A percentile compares a stretch with the other conserved stretches of the same genome.
phyloP scores from a whole-genome alignment of 805 yeast species.

The Ogataea naganishii region DNA sequence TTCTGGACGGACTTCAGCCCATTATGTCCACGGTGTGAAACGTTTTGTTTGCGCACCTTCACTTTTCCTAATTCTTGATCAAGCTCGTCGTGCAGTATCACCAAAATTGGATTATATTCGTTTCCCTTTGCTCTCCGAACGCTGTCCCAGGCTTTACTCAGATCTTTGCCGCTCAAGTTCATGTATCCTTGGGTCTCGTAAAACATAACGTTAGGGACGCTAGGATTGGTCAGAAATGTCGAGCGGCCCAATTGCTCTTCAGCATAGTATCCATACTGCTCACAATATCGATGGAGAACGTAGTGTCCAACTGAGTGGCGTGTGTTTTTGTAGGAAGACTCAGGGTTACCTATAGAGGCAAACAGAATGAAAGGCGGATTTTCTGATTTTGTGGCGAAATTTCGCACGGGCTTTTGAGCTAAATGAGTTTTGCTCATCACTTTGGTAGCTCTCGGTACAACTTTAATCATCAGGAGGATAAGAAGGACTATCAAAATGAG shows the following conservation, averaged over 20 bases:
- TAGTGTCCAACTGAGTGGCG: slow-evolving; percentile 76
- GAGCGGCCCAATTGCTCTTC: slow-evolving; percentile 13
- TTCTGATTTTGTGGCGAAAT: too few species aligned
- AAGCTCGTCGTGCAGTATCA: slow-evolving; percentile 76
- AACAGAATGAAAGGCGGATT: slow-evolving; percentile 21
- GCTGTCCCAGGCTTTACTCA: slow-evolving; percentile 39
- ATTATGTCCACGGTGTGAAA: slow-evolving; percentile 75
- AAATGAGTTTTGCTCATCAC: too few species aligned
- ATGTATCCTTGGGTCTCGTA: slow-evolving; percentile 51
- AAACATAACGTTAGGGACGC: slow-evolving; percentile 27
- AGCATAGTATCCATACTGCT: slow-evolving; percentile 11
- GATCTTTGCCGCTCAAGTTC: slow-evolving; percentile 62
- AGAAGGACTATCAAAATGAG: too few species aligned
- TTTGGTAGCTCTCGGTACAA: too few species aligned
- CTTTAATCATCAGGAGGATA: too few species aligned
- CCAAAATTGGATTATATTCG: slow-evolving; percentile 28
- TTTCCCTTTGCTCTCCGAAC: slow-evolving; percentile 18
- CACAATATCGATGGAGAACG: slow-evolving; percentile 28
- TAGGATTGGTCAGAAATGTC: slow-evolving; percentile 12
- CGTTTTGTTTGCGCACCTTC: slow-evolving; percentile 49
- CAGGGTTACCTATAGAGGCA: slow-evolving; percentile 75
- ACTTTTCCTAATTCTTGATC: slow-evolving; percentile 57
- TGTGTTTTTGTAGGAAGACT: slow-evolving; percentile 46
- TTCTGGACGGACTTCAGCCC: slow-evolving; percentile 59
- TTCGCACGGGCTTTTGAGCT: too few species aligned